Evolutionary conservation across 192 early-diverging fungal species (phyloP).

Genomic region (Podila minutissima): DNA sequence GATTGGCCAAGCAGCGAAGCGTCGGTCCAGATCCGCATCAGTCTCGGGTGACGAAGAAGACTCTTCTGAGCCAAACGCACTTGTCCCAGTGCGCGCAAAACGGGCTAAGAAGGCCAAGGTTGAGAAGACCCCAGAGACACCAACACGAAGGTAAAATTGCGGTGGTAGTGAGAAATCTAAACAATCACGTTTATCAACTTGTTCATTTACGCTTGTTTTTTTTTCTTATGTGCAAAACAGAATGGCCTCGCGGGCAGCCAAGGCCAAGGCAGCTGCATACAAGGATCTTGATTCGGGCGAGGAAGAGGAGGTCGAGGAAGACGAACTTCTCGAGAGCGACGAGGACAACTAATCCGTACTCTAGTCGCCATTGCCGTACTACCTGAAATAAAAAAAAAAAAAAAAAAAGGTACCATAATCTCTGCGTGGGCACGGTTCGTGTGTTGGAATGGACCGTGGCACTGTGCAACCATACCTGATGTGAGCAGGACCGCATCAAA

Average conservation of each 20-base stretch:
- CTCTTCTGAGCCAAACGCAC: neutral
- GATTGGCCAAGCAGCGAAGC: constrained; percentile 40
- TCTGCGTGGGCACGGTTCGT: no score
- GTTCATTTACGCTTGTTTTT: neutral
- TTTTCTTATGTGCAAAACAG: neutral
- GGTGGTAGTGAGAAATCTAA: neutral
- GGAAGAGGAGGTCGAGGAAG: constrained; percentile 8
- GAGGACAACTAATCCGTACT: no score
- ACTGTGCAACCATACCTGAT: no score
- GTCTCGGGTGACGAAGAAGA: constrained; percentile 7
- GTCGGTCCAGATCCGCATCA: constrained; percentile 42
- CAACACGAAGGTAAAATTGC: constrained; percentile 31
- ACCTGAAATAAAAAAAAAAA: no score
- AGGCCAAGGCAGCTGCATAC: constrained; percentile 17
- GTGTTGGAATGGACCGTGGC: no score
- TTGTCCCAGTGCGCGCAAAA: constrained; percentile 8
- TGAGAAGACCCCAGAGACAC: constrained; percentile 18
- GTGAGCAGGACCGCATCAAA: no score
- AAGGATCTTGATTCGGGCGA: constrained; percentile 17
- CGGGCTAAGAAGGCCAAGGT: constrained; percentile 24
- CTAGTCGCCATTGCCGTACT: no score
- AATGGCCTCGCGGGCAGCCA: constrained; percentile 44
- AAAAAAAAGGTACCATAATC: no score
- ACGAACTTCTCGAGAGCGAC: neutral
- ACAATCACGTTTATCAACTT: neutral